Evolutionary conservation across 441 rosid genomes (phyloP).

Genomic region (Theobroma grandiflorum): DNA sequence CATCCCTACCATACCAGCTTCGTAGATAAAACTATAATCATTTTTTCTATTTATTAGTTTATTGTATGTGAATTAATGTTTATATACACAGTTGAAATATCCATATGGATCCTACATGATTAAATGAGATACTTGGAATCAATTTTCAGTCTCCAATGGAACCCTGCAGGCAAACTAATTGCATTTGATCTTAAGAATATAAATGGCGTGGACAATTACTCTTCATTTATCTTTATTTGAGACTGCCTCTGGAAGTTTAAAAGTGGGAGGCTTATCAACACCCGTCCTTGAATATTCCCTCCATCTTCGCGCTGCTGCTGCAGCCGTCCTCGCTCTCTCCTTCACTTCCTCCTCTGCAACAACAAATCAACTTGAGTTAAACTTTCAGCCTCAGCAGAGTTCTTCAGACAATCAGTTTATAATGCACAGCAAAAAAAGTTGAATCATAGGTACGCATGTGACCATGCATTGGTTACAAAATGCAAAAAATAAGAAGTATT

Average conservation of each 20-base stretch:
- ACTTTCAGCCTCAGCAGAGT: neutral
- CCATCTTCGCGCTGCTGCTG: constrained; percentile 90
- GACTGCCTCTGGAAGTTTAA: constrained; percentile 77
- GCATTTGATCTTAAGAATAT: constrained; percentile 9
- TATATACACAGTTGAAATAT: constrained; percentile 5
- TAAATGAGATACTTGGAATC: constrained; percentile 17
- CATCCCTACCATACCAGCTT: no score
- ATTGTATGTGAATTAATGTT: constrained; percentile 17
- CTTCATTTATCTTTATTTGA: constrained; percentile 52
- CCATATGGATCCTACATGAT: constrained; percentile 11
- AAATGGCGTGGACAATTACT: constrained; percentile 7
- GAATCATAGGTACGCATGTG: no score
- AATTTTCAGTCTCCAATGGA: neutral
- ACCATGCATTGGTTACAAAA: neutral
- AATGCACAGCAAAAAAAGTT: neutral
- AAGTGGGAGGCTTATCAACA: constrained; percentile 77
- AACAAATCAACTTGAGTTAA: constrained; percentile 19
- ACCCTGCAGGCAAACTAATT: constrained; percentile 26
- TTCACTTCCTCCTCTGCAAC: constrained; percentile 80
- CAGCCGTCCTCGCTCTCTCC: constrained; percentile 77
- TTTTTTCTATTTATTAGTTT: constrained; percentile 4
- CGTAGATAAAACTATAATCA: no score
- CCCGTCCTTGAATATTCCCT: constrained; percentile 93
- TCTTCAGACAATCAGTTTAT: neutral
- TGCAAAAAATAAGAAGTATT: neutral